Percentiles rank a stretch among this genome's conserved stretches.
Conservation (phyloP, 805 yeast species). For the Kluyveromyces lactis region DNA sequence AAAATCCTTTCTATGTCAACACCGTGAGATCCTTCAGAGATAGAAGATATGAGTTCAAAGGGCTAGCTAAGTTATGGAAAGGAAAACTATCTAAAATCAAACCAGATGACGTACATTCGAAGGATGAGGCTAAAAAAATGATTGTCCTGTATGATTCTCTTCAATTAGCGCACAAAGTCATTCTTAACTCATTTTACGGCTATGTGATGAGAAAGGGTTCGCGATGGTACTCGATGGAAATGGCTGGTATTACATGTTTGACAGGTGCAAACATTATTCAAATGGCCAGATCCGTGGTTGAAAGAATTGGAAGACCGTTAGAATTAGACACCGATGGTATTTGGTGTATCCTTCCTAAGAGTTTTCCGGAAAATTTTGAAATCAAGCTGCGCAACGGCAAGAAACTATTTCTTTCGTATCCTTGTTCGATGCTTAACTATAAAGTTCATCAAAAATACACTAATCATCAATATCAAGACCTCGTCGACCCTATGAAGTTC, state of each 20-base stretch:
- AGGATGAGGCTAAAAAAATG: slow-evolving; percentile 92
- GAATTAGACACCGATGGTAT: slow-evolving; percentile 99
- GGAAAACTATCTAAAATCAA: slow-evolving; percentile 56
- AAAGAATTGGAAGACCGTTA: slow-evolving; percentile 86
- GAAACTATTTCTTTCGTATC: slow-evolving; percentile 71
- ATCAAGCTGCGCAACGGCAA: slow-evolving; percentile 73
- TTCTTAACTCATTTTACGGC: slow-evolving; percentile 93
- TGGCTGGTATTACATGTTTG: slow-evolving; percentile 98
- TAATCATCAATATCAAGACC: slow-evolving; percentile 87
- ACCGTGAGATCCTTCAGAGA: slow-evolving; percentile 94
- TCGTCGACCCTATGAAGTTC: slow-evolving; percentile 59
- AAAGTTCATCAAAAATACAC: slow-evolving; percentile 87
- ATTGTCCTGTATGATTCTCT: slow-evolving; percentile 88
- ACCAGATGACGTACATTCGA: slow-evolving; percentile 46
- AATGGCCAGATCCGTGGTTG: slow-evolving; percentile 89
- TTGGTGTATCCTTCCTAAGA: slow-evolving; percentile 93
- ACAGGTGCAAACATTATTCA: slow-evolving; percentile 98
- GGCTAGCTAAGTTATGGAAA: slow-evolving; percentile 90
- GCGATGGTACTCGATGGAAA: slow-evolving; percentile 98
- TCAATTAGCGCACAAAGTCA: slow-evolving; percentile 95
- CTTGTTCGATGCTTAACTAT: slow-evolving; percentile 93
- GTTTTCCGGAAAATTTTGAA: slow-evolving; percentile 84
- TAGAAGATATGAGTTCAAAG: slow-evolving; percentile 91
- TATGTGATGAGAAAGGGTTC: slow-evolving; percentile 99
- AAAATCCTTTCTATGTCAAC: slow-evolving; percentile 92